Base-by-base conservation (phyloP, 805 yeast genomes). In the Starmerella powellii region DNA sequence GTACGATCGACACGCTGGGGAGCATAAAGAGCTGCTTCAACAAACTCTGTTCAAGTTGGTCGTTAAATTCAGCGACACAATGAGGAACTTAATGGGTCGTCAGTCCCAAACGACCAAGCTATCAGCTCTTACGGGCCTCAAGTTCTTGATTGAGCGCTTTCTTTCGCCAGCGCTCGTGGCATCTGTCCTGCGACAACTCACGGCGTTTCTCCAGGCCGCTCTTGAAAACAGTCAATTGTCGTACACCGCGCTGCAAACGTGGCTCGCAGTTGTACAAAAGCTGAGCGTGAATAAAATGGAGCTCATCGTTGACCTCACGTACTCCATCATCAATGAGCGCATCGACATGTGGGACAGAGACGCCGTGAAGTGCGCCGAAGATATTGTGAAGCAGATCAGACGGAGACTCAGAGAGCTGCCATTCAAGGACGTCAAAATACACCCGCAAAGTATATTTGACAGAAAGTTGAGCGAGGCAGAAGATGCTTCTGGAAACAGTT, bases 201-300 rank as follows among this genome's bases (percentile, higher is more conserved):
- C 84, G 45, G 80, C 94, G 2, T 81, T 94, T 52, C 63, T 88
- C 11, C 95, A 85, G 56, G 76, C 86, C 1, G 78, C 88, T 0
- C 60, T 87, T 18, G 86, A 78, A 31, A 71, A 70, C 16, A 62
- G 69, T 0, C 75, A 74, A 19, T 67, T 86, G 12, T 78, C 78
- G 45, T 63, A 63, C 13, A 70, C 71, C 31, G 74, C 88, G 0
- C 62, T 91, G 32, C 64, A 68, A 36, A 80, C 91, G 42, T 78
- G 95, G 80, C 66, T 68, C 39, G 65, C 68, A 2, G 63, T 88
- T 39, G 71, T 83, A 2, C 63, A 67, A 15, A 66, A 65, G n/a
- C 59, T 88, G 15, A 72, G 67, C 12, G 65, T 70, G 30, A 71
- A 72, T 0, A 75, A 83, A 2, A 34, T 48, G 10, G 51, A 45